Evolutionary conservation across 805 yeast species (phyloP), one percentile per base, ranked within the genome.

Genomic region (Teunomyces lycoperdinae): DNA sequence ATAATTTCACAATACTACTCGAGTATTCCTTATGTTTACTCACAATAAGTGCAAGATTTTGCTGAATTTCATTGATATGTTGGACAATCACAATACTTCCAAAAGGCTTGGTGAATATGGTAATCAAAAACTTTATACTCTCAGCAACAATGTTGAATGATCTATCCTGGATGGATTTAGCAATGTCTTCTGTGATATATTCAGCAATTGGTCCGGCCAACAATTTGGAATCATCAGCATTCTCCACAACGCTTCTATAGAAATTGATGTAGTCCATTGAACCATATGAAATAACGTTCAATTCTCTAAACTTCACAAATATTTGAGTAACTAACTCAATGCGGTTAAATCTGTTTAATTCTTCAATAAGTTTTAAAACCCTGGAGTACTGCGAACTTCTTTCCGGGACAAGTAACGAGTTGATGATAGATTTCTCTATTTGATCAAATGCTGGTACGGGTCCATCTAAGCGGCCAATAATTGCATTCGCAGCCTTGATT

Each of bases 401-500:
- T 16, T 58, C 56, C 9, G 48, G 48, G 1, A 58, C 48, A n/a
- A 66, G 50, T 32, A 66, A 57, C 9, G 54, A 57, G 14, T 51
- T 47, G 20, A 65, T 50, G 26, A 74, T 60, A 43, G 63, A 67
- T 11, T 62, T 55, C 45, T 65, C 62, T 16, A 64, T 45, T 5
- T 34, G 39, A 0, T 55, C 34, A 34, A 52, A 38, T 9, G 7
- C 44, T 9, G 28, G 33, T 28, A 29, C 28, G 3, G 32, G 28
- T 13, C 41, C 43, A 1, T 58, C 40, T 0, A 73, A 60, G 5
- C 42, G 46, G 40, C 63, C 61, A 42, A 81, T 68, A 5, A 82
- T 62, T 1, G 57, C 55, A 4, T 72, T 69, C 32, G 81, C 53
- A 2, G 84, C 63, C 13, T 66, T 67, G 31, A 84, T 60, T 1